Base-by-base conservation (phyloP, 2,329 filamentous ascomycete genomes). In the Cordyceps cateniannulata region DNA sequence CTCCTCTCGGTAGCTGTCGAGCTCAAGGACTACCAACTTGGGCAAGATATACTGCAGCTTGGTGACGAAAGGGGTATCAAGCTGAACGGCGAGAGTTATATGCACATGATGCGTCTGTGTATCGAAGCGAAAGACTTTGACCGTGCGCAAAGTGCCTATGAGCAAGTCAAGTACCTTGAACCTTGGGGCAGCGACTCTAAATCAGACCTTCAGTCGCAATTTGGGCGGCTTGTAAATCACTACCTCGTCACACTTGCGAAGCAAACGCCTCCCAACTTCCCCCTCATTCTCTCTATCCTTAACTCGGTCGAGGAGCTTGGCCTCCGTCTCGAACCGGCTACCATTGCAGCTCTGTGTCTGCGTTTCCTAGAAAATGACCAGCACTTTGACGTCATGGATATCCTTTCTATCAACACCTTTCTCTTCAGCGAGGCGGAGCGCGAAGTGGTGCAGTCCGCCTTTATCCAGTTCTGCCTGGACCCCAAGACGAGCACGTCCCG, bases 311-410 rank as follows among this genome's bases (percentile, higher is more conserved):
- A 92, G 62, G 85, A 91, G 67, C 84, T 86, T 12, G 81, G 86
- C 59, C 83, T 85, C 8, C 82, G 81, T 1, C 80, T 97, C 16
- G 87, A 90, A 40, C 85, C 92, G 0, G 81, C 86, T 48, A 96
- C 92, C 0, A 84, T 95, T 1, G 85, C 87, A 7, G 81, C 84
- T 0, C 78, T 97, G n/a, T 89, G 87, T 62, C 78, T 87, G 49
- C 78, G 89, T 47, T 89, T 96, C 66, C 80, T 97, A 12, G 81
- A 84, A 63, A 85, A 88, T 45, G 88, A 91, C 67, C 90, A 96
- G 69, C 81, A 86, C 48, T 85, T 87, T 64, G 91, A 96, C 63
- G 86, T 91, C 5, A 88, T 91, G 63, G 91, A 96, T 69, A 82
- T 96, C 0, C 81, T 98, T 18, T 91, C 92, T 25, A 81, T 88